Base-by-base conservation (phyloP, 768 basidiomycete genomes). In the Lentinula edodes region DNA sequence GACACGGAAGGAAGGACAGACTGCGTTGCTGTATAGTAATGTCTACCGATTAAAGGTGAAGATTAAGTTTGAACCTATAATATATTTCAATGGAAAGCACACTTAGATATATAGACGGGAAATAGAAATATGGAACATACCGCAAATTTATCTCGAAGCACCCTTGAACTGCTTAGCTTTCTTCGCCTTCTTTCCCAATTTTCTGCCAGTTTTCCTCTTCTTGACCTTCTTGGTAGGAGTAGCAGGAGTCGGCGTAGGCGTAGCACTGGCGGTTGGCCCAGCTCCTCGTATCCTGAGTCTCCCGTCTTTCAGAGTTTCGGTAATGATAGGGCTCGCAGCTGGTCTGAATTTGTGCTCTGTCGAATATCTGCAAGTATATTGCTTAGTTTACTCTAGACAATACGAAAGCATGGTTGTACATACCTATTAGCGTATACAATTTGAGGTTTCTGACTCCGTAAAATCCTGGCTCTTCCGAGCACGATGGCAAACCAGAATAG, bases 271-370 rank as follows among this genome's bases (percentile, higher is more conserved):
- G 12, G 76, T 72, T 2, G 86, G 82, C 10, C 72, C 72, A 1
- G 89, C 91, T 0, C 93, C 93, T n/a, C 91, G 76, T 42, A 95
- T 66, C 8, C 85, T 79, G 7, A 83, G 72, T 4, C 84, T 78
- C 0, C 91, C 91, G 64, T 91, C 90, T 64, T 83, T 83, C 63
- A 94, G 74, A 18, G 76, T 80, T 69, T 93, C 90, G 0, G 89
- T 93, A 65, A 94, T 80, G 46, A 94, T 76, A 10, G 93, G 91
- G 62, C 89, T 92, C 6, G 92, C 91, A 10, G 93, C 92, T 0
- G 93, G 92, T 23, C 92, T 78, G 70, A 82, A 93, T 72, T 87
- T 91, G 76, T 82, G 83, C 67, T 92, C 87, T 63, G 89, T 87
- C 12, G 90, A 93, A 69, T 94, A 95, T 64, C 93, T 94, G 60